These are phyloP conservation scores for Huntiella omanensis DNA, from an alignment of 2,329 filamentous ascomycete species.

Conservation along the genomic window DNA sequence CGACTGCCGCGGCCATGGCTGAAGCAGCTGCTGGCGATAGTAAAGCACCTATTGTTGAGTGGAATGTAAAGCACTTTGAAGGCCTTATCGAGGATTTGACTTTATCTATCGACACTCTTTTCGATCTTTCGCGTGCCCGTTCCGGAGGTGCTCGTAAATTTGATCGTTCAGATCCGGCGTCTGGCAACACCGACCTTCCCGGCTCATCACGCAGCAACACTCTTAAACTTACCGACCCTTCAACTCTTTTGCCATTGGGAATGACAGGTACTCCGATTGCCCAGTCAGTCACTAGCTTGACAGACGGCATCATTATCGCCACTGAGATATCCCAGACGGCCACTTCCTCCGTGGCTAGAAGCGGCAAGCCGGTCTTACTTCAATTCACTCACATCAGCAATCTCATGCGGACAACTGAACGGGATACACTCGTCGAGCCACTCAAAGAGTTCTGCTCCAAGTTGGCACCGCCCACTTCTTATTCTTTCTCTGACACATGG, in stretches of 20 bases:
- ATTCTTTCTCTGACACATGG: conserved; percentile 19
- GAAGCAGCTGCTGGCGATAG: conserved; percentile 25
- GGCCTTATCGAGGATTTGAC: conserved; percentile 58
- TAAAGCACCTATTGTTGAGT: conserved; percentile 38
- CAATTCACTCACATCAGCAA: conserved; percentile 37
- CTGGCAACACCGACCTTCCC: conserved; percentile 19
- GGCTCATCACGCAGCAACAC: conserved; percentile 43
- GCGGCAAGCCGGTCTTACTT: conserved; percentile 35
- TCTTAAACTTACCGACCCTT: conserved; percentile 39
- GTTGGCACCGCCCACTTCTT: conserved; percentile 31
- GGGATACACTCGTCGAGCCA: conserved; percentile 43
- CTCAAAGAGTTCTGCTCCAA: conserved; percentile 44
- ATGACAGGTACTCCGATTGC: not conserved
- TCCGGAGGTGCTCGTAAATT: conserved; percentile 21
- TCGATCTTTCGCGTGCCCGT: conserved; percentile 53
- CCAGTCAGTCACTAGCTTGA: not conserved
- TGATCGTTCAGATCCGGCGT: not conserved
- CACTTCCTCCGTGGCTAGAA: not conserved
- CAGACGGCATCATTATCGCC: conserved; percentile 22
- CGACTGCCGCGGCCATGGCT: conserved; percentile 20
- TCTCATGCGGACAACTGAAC: conserved; percentile 27
- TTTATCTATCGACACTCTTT: conserved; percentile 60
- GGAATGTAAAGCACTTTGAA: conserved; percentile 55
- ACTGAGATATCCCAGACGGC: conserved; percentile 21
- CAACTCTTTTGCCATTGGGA: conserved; percentile 28